A percentile compares a stretch with the other conserved stretches of the same genome.
Evolutionary conservation across 495 filamentous ascomycete genomes (phyloP).

Genomic region (Xylaria castorea): DNA sequence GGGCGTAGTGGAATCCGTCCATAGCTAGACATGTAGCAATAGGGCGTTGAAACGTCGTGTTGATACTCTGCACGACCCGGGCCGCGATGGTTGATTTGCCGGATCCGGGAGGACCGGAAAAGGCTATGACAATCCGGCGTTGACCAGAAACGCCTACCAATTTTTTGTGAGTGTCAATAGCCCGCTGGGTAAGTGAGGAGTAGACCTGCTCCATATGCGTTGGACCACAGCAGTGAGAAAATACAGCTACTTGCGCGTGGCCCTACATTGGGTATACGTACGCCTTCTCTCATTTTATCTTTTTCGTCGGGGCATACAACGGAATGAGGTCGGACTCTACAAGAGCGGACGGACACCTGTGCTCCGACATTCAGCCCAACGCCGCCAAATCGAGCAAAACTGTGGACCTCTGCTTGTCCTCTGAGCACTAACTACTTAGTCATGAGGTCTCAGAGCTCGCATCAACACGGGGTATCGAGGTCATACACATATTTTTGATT

Average conservation of each 20-base stretch:
- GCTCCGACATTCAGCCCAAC: neutral
- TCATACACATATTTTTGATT: neutral
- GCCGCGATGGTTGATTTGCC: constrained; percentile 54
- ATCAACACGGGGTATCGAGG: neutral
- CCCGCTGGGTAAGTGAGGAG: constrained; percentile 28
- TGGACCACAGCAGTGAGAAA: neutral
- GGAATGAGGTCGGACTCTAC: neutral
- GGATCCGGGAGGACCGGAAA: constrained; percentile 51
- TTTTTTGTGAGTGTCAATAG: constrained; percentile 9
- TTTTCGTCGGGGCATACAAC: neutral
- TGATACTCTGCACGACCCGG: constrained; percentile 43
- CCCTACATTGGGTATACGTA: neutral
- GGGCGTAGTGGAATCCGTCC: constrained; percentile 47
- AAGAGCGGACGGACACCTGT: constrained; percentile 6
- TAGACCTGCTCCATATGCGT: constrained; percentile 32
- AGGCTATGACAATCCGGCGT: constrained; percentile 41
- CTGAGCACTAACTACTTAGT: neutral
- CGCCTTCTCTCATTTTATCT: neutral
- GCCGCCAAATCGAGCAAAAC: neutral
- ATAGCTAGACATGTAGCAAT: constrained; percentile 44
- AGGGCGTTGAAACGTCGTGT: constrained; percentile 28
- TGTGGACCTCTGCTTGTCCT: neutral
- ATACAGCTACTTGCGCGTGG: neutral
- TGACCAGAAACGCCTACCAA: constrained; percentile 9
- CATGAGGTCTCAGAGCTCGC: neutral